Base-by-base conservation (phyloP, 108 stramenopile genomes). In the Aurantiochytrium sp. region DNA sequence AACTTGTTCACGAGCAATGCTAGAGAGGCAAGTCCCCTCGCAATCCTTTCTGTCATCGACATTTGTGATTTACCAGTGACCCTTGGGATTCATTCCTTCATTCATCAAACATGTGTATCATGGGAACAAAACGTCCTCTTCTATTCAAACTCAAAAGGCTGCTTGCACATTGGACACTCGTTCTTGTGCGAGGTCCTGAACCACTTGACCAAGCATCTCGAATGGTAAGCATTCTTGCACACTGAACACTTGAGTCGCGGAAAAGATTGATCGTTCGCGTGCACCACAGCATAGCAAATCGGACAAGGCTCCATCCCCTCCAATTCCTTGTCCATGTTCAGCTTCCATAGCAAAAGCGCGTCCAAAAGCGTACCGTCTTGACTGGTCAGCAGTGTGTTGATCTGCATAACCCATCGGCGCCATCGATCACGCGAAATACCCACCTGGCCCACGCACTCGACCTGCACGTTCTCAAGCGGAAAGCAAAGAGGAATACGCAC, bases 301-400 rank as follows among this genome's bases (percentile, higher is more conserved):
- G 98, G 98, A 90, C 99, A 99, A 19, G 99, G 98, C 90, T 98
- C 98, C n/a, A 98, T 96, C 16, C 99, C 99, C 69, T 97, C 97
- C 87, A 98, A 98, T 91, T 98, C 98, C 91, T 97, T 96, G 90
- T 99, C 97, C 4, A 98, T 95, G 89, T 98, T 98, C 91, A 96
- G 92, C 91, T 97, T 97, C 99, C 99, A 99, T 25, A 98, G 90
- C 60, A 96, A 58, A 23, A 99, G 90, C 14, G 99, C 99, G 87
- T 97, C 98, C 4, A 96, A 91, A 21, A 94, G 87, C 14, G 91
- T 90, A 6, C 91, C 92, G 49, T 92, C 91, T 12, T 60, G 91
- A 18, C 87, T 58, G 14, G 92, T 47, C 53, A 94, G 91, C 58
- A 94, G 60, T 4, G 92, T 91, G n/a, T 91, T 87, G 14, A 94